Evolutionary conservation across 441 rosid species (phyloP), one percentile per base, ranked within the genome.

Genomic region (Gossypium davidsonii): DNA sequence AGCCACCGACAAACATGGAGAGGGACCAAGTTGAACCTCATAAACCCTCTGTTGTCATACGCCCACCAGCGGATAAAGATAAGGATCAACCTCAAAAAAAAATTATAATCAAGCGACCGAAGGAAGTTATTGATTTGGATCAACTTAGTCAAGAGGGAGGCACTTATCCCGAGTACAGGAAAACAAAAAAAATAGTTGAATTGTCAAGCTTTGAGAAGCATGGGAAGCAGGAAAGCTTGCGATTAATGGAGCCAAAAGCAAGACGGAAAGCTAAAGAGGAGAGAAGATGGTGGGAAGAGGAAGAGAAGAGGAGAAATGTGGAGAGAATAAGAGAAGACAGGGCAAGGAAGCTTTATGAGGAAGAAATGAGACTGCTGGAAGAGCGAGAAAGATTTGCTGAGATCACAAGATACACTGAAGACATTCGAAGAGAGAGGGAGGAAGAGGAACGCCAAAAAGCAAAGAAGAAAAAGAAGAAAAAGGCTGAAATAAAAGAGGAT

Each of bases 391-490:
- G 83, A 80, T 72, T 87, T 74, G 89, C 86, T 67, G 92, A 88
- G 85, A 76, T 91, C 78, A 86, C 86, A 81, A 81, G 89, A 80
- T 89, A 88, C 25, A 87, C 91, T 83, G 97, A 83, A 82, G 83
- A 87, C 48, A 70, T 91, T 65, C 86, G 96, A 78, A 85, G 81
- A 77, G 98, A 89, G 73, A 85, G 91, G 74, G 97, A 90, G 80
- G 99, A 93, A 83, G 94, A 94, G 82, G 96, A 86, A 72, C 85
- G 79, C 46, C 89, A 82, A 76, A 92, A 87, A 77, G 97, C 98
- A 14, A 92, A 88, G 79, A 90, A 95, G 76, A 89, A 88, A 74
- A 92, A 90, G 84, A 90, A 85, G 89, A 88, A 85, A 75, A 81
- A 74, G 75, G 88, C 88, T 5, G 90, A 89, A 75, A 26, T 80